A percentile compares a stretch with the other conserved stretches of the same genome.
These are phyloP conservation scores for Microsporum canis DNA, from an alignment of 2,329 filamentous ascomycete species.

Conservation along the genomic window DNA sequence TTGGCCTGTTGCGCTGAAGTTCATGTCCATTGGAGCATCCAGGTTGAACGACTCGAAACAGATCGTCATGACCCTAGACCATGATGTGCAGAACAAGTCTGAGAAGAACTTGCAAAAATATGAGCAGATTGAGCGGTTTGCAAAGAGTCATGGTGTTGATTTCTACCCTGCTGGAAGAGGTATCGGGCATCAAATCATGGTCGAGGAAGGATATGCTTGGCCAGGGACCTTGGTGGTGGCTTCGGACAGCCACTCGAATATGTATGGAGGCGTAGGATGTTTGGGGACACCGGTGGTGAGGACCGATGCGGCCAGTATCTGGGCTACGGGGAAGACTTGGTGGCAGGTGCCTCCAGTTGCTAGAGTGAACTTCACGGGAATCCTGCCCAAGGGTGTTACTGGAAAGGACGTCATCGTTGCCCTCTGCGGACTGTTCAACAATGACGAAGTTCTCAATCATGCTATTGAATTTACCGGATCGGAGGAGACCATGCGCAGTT, in stretches of 20 bases:
- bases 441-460: slow-evolving; percentile 83
- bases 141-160: slow-evolving; percentile 60
- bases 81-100: slow-evolving; percentile 76
- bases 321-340: slow-evolving; percentile 74
- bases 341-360: slow-evolving; percentile 80
- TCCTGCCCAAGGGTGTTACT: slow-evolving; percentile 65
- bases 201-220: slow-evolving; percentile 77
- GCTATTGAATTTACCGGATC: slow-evolving; percentile 77
- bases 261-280: slow-evolving; percentile 70
- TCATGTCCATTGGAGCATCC: slow-evolving; percentile 70
- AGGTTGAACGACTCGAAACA: slow-evolving; percentile 60
- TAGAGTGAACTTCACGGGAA: slow-evolving; percentile 64
- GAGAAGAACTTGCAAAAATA: slow-evolving; percentile 77
- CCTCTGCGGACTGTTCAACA: slow-evolving; percentile 73
- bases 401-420: slow-evolving; percentile 93
- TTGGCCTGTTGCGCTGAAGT: slow-evolving; percentile 64
- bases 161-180: slow-evolving; percentile 68
- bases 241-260: slow-evolving; percentile 58
- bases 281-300: slow-evolving; percentile 73
- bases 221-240: slow-evolving; percentile 75
- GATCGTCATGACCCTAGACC: slow-evolving; percentile 73
- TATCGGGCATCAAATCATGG: slow-evolving; percentile 69
- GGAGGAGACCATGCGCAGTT: slow-evolving; percentile 60
- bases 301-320: slow-evolving; percentile 78
- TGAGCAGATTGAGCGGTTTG: slow-evolving; percentile 68